Evolutionary conservation across 805 yeast species (phyloP), one percentile per base, ranked within the genome.

Genomic region (Yarrowia keelungensis): DNA sequence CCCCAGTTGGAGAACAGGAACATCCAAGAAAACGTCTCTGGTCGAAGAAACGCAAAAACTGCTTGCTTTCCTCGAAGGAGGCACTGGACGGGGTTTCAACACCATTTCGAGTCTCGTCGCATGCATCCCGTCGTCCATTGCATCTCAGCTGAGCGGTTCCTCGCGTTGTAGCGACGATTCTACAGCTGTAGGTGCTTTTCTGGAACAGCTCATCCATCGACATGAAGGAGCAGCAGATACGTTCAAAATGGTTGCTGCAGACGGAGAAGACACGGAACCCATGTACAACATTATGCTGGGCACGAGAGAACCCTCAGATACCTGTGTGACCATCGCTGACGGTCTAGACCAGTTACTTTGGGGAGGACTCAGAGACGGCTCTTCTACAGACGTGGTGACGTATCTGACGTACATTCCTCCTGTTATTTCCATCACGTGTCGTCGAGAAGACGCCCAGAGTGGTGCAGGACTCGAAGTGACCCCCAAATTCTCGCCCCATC

Each of bases 61-160:
- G 14, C 71, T 76, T 70, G 79, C 79, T 3, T 76, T 73, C 69
- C 66, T 78, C 36, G 77, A 76, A 41, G 76, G 75, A 16, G 69
- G 58, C 19, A 72, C 79, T 0, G 50, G 62, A 19, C 69, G 78
- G 14, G 71, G 76, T 2, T 70, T 61, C 59, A 75, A 75, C 16
- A 64, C 51, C 15, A 67, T 72, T 14, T 35, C 56, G n/a, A 70
- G 56, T 49, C 62, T 71, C 32, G 59, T 69, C 35, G 26, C 58
- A 8, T n/a, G 43, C 38, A 51, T 65, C 12, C 68, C 68, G 2
- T 16, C 61, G n/a, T 32, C 49, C n/a, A 51, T 51, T 26, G 61
- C 59, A 9, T 32, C 50, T 3, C 49, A 51, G 19, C 35, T 65
- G 36, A 65, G 61, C 38, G 68, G 68, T 35, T 53, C 54, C 36